phyloP scores from a whole-genome alignment of 2,329 filamentous ascomycete species.

The Arthroderma uncinatum region DNA sequence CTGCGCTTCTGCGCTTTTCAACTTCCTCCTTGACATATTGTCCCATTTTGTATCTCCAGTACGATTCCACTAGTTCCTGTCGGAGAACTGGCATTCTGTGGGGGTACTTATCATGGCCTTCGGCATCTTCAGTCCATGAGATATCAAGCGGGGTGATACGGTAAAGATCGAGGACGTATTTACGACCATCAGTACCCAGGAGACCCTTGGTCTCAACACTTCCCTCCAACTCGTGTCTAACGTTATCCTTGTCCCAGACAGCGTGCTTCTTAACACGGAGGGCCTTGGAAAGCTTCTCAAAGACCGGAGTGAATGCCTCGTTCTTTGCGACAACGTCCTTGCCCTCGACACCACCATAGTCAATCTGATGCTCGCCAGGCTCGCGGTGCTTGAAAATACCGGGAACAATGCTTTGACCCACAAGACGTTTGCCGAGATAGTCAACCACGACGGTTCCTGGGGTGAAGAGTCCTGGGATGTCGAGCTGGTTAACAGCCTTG shows the following conservation, averaged over 20 bases:
- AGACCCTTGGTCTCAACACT: constrained; percentile 97
- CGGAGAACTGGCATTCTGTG: constrained; percentile 93
- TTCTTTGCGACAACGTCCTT: constrained; percentile 91
- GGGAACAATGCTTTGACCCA: constrained; percentile 94
- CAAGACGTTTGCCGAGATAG: constrained; percentile 92
- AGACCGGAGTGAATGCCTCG: constrained; percentile 69
- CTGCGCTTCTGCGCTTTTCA: constrained; percentile 46
- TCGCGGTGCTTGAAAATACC: constrained; percentile 99
- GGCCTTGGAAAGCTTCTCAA: constrained; percentile 81
- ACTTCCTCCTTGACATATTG: constrained; percentile 78
- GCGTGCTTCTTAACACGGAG: constrained; percentile 87
- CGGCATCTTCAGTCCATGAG: constrained; percentile 72
- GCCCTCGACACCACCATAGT: constrained; percentile 95
- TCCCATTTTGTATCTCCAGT: constrained; percentile 74
- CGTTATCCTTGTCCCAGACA: constrained; percentile 94
- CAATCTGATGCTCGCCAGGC: constrained; percentile 94
- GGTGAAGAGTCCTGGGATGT: constrained; percentile 88
- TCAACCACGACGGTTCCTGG: constrained; percentile 94
- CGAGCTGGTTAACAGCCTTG: constrained; percentile 89
- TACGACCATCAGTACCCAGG: constrained; percentile 90
- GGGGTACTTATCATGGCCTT: constrained; percentile 57
- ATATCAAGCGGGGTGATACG: constrained; percentile 87
- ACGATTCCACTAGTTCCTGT: constrained; percentile 77
- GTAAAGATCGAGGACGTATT: constrained; percentile 96
- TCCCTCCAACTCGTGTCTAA: constrained; percentile 80